These are phyloP conservation scores for Pulveroboletus frians DNA, from an alignment of 768 basidiomycete species.

Conservation along the genomic window DNA sequence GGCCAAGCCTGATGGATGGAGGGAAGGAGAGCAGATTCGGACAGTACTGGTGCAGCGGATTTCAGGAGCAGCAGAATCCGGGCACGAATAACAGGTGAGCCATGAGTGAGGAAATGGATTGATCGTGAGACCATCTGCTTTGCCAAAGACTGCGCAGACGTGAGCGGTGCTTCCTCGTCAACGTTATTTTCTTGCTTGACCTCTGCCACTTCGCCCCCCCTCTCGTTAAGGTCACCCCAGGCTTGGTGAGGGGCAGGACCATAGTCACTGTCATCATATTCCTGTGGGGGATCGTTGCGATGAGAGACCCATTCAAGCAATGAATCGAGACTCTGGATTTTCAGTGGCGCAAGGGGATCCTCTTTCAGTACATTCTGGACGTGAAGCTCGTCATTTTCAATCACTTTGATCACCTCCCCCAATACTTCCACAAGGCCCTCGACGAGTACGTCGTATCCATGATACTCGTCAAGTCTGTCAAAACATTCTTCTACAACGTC, in stretches of 20 bases:
- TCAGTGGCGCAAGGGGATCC: slow-evolving; percentile 19
- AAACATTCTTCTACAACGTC: slow-evolving; percentile 98
- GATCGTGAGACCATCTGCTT: slow-evolving; percentile 85
- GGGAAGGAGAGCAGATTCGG: slow-evolving; percentile 72
- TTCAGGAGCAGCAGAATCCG: slow-evolving; percentile 73
- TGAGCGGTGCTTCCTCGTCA: slow-evolving; percentile 47
- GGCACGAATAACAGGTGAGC: slow-evolving; percentile 79
- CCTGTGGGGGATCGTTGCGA: slow-evolving; percentile 33
- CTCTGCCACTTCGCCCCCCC: slow-evolving; percentile 23
- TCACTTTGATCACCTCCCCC: slow-evolving; percentile 75
- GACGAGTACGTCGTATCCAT: slow-evolving; percentile 84
- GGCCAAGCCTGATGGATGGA: slow-evolving; percentile 90
- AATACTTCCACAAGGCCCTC: slow-evolving; percentile 86
- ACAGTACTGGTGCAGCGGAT: slow-evolving; percentile 66
- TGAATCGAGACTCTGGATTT: slow-evolving; percentile 36
- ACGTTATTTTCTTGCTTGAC: slow-evolving; percentile 15
- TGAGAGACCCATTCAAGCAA: slow-evolving; percentile 65
- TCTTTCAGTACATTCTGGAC: slow-evolving; percentile 18
- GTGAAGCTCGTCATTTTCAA: slow-evolving; percentile 50
- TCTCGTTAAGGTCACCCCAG: slow-evolving; percentile 42
- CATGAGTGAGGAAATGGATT: slow-evolving; percentile 86
- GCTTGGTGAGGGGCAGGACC: slow-evolving; percentile 55
- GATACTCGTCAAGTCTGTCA: slow-evolving; percentile 91
- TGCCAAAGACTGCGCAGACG: slow-evolving; percentile 69
- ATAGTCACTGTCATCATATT: slow-evolving; percentile 45